These are phyloP conservation scores for Stephania yunnanensis DNA, from an alignment of 164 flowering plant genomes.

Conservation along the genomic window DNA sequence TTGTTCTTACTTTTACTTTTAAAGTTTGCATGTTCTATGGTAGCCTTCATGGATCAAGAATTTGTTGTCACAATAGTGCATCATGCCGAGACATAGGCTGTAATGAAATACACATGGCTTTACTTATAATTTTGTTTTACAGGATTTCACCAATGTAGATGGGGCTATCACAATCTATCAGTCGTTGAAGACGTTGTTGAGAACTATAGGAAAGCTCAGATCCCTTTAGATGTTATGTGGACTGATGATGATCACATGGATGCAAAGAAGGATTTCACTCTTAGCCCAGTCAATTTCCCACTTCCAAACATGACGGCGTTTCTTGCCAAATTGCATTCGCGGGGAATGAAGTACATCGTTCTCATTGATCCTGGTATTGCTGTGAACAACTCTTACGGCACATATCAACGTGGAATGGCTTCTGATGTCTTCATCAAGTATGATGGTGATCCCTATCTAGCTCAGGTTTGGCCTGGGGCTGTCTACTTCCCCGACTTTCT, in stretches of 20 bases:
- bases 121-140: slow-evolving; percentile 9
- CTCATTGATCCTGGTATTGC: slow-evolving; percentile 85
- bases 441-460: slow-evolving; percentile 67
- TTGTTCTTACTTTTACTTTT: not conserved
- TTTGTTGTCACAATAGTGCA: not conserved
- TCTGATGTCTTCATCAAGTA: slow-evolving; percentile 79
- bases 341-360: slow-evolving; percentile 81
- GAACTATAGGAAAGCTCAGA: slow-evolving; percentile 67
- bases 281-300: slow-evolving; percentile 62
- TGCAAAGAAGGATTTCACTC: slow-evolving; percentile 85
- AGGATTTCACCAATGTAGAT: slow-evolving; percentile 96
- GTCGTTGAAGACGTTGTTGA: slow-evolving; percentile 81
- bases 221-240: slow-evolving; percentile 97
- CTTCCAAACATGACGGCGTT: slow-evolving; percentile 60
- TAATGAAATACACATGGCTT: not conserved
- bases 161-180: slow-evolving; percentile 89
- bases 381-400: slow-evolving; percentile 67
- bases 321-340: slow-evolving; percentile 56
- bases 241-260: slow-evolving; percentile 98
- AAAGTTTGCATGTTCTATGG: not conserved
- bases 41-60: not conserved
- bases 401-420: slow-evolving; percentile 58
- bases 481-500: slow-evolving; percentile 95
- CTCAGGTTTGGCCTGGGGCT: slow-evolving; percentile 96
- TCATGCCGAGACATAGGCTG: not conserved